Evolutionary conservation across 371 early-diverging fungal species (phyloP).

Genomic region (Apophysomyces variabilis): DNA sequence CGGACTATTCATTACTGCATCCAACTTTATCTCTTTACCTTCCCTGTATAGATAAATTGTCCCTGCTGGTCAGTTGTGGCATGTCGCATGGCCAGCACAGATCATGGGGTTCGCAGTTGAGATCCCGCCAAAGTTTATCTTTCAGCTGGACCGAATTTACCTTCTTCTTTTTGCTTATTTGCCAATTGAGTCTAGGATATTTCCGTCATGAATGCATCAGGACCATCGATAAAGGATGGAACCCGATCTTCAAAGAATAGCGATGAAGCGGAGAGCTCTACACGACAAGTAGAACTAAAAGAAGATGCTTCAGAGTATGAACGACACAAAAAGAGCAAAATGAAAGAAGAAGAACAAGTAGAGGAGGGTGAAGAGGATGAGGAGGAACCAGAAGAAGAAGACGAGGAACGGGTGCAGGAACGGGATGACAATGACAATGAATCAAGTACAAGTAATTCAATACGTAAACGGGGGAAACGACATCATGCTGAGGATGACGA

Average conservation of each 20-base stretch:
- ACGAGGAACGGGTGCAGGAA: conserved; percentile 14
- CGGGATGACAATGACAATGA: conserved; percentile 18
- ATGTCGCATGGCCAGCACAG: neutral
- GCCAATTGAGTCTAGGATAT: neutral
- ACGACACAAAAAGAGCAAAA: neutral
- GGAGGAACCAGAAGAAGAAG: conserved; percentile 17
- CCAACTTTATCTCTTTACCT: too few species aligned
- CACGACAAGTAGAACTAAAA: neutral
- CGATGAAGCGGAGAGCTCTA: too few species aligned
- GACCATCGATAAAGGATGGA: neutral
- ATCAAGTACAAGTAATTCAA: conserved; percentile 3
- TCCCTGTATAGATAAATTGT: neutral
- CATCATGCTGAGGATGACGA: conserved; percentile 29
- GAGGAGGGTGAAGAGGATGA: conserved; percentile 6
- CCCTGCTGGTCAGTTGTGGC: neutral
- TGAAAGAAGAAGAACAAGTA: conserved; percentile 3
- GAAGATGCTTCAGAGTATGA: neutral
- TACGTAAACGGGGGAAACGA: conserved; percentile 1
- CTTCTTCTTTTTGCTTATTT: neutral
- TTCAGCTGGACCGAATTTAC: neutral
- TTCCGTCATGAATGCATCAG: neutral
- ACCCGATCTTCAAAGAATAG: too few species aligned
- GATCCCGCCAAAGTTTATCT: neutral
- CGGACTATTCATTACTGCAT: too few species aligned
- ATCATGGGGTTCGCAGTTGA: neutral